Evolutionary conservation across 441 rosid species (phyloP), one percentile per base, ranked within the genome.

Genomic region (Pelargonium cotyledonis): DNA sequence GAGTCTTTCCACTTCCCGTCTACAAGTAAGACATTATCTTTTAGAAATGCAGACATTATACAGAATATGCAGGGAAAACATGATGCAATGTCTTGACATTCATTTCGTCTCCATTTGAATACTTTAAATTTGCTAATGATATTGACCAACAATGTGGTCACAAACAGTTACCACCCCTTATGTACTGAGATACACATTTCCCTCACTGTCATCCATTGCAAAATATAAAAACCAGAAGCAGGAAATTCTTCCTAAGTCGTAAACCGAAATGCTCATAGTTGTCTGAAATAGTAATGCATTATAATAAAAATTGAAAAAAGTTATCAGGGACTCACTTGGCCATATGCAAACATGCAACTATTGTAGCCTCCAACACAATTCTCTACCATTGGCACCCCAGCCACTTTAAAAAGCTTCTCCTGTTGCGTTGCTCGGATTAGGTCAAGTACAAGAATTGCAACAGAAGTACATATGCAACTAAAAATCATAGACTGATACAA

Each of bases 1-100:
- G 96, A 60, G 99, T 95, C 80, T 95, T 95, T 60, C 99, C 99
- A 85, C 99, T 95, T 73, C 98, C 99, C 40, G 99, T 95, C 99
- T 95, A 75, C 66, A 76, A 57, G 76, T 46, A 68, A 51, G 64
- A 51, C 68, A 21, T 10, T 18, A 60, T 61, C 23, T 31, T 41
- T 51, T 15, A 67, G 69, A 49, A 51, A 43, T 21, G 31, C n/a
- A 2, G 6, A 46, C 7, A 47, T 15, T 18, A 12, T 19, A 35
- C 53, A 18, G 47, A 68, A 55, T 11, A 40, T 29, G 65, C 71
- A 58, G 10, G 12, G 7, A 38, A 60, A 41, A n/a, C 66, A 44
- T 47, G 29, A 29, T 44, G 44, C 16, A 15, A 65, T 44, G 8
- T 38, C 51, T 51, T 57, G 63, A 70, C 46, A 23, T 65, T 8